phyloP scores from a whole-genome alignment of 176 grass and related monocot genomes.

The Zoysia pacifica region DNA sequence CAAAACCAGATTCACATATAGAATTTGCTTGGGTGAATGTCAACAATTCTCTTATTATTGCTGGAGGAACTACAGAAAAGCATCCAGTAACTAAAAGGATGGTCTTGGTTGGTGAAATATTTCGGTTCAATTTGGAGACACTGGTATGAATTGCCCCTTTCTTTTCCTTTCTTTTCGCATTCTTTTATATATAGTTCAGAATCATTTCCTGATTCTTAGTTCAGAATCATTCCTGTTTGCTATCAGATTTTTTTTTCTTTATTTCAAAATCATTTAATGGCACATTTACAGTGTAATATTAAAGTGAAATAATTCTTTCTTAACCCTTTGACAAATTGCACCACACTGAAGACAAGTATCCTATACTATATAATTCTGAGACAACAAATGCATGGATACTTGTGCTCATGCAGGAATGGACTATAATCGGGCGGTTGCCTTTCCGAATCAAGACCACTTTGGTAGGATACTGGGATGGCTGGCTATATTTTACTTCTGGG shows the following conservation, averaged over 20 bases:
- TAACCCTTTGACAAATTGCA: not conserved
- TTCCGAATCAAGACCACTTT: slow-evolving; percentile 98
- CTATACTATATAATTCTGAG: not conserved
- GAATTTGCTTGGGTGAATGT: slow-evolving; percentile 96
- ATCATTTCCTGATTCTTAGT: not conserved
- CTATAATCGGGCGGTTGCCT: slow-evolving; percentile 77
- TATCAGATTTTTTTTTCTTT: not conserved
- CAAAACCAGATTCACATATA: slow-evolving; percentile 91
- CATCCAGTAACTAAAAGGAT: slow-evolving; percentile 86
- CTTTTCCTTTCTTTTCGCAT: no score
- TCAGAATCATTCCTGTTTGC: no score
- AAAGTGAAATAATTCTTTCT: not conserved
- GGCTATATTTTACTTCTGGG: slow-evolving; percentile 94
- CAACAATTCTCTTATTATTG: slow-evolving; percentile 85
- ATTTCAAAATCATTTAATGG: not conserved
- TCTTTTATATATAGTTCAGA: not conserved
- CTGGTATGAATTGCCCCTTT: slow-evolving; percentile 43
- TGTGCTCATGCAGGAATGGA: slow-evolving; percentile 66
- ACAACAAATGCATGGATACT: not conserved
- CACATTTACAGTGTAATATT: not conserved
- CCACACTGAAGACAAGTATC: not conserved
- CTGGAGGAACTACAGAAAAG: slow-evolving; percentile 90
- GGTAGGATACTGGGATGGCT: slow-evolving; percentile 88
- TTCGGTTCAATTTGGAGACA: slow-evolving; percentile 83
- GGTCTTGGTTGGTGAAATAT: slow-evolving; percentile 87